Conservation (phyloP, 2,329 filamentous ascomycete genomes). For the Rutstroemia sydowiana region DNA sequence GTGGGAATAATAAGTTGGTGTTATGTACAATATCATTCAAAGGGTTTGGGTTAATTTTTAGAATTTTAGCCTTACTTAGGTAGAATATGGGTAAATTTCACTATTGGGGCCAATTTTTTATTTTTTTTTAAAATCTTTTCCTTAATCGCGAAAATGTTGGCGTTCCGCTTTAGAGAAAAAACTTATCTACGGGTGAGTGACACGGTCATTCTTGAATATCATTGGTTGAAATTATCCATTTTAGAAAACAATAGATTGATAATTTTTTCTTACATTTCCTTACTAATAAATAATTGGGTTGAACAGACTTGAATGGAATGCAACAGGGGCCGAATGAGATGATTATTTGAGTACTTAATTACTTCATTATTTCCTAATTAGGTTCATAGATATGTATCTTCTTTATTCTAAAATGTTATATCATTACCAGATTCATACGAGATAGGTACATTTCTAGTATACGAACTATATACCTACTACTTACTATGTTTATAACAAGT, state of each 20-base stretch:
- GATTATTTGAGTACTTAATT: too few relatives aligned
- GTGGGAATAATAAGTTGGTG: background rate
- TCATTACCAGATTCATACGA: too few relatives aligned
- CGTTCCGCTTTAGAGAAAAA: background rate
- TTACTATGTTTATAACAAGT: background rate
- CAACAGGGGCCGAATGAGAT: too few relatives aligned
- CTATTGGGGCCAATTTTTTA: background rate
- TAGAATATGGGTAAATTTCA: background rate
- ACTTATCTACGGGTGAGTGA: background rate
- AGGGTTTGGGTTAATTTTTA: background rate
- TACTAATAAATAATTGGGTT: background rate
- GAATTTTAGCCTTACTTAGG: background rate
- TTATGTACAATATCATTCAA: too few relatives aligned
- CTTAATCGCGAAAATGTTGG: constrained; percentile 1
- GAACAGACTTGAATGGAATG: background rate
- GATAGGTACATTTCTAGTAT: too few relatives aligned
- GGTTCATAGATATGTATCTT: too few relatives aligned
- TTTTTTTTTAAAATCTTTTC: background rate
- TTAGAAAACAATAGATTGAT: background rate
- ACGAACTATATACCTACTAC: too few relatives aligned
- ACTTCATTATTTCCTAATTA: too few relatives aligned
- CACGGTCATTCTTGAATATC: background rate
- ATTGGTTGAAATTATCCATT: background rate
- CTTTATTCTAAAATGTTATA: background rate
- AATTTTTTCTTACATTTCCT: background rate